Conservation (phyloP, 441 rosid species). For the Pelargonium fulgidum region DNA sequence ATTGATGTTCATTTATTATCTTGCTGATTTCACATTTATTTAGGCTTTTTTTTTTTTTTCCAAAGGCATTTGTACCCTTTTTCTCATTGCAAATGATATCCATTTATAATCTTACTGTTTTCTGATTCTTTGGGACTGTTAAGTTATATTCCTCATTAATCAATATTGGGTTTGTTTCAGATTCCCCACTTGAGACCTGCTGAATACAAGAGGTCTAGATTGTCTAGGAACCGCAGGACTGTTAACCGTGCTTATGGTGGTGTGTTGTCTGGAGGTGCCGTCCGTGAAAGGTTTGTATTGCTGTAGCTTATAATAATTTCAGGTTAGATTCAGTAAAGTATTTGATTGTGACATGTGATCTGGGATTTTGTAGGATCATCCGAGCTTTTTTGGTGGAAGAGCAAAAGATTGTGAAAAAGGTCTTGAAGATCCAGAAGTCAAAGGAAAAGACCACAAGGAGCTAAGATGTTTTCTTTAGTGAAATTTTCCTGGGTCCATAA, state of each 20-base stretch:
- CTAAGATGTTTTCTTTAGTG: neutral
- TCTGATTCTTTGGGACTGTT: too few relatives aligned
- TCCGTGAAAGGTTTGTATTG: slow-evolving; percentile 16
- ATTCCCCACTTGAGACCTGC: slow-evolving; percentile 9
- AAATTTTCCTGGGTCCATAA: neutral
- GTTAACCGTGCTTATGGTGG: slow-evolving; percentile 22
- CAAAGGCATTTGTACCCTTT: too few relatives aligned
- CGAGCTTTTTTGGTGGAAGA: slow-evolving; percentile 3
- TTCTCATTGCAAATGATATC: too few relatives aligned
- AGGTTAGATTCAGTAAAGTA: neutral
- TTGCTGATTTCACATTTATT: too few relatives aligned
- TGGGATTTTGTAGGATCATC: neutral
- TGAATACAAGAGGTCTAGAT: slow-evolving; percentile 18
- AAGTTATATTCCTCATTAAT: neutral
- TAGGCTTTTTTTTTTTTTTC: too few relatives aligned
- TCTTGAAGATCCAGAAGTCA: slow-evolving; percentile 4
- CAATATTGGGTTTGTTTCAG: neutral
- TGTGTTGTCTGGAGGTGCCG: slow-evolving; percentile 19
- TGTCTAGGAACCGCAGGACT: slow-evolving; percentile 18
- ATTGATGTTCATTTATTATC: too few relatives aligned
- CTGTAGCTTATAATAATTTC: neutral
- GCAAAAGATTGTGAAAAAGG: neutral
- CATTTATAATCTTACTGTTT: too few relatives aligned
- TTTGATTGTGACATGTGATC: neutral
- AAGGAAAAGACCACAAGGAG: neutral